Conservation (phyloP, 345 rosid species). For the Kernera saxatilis region DNA sequence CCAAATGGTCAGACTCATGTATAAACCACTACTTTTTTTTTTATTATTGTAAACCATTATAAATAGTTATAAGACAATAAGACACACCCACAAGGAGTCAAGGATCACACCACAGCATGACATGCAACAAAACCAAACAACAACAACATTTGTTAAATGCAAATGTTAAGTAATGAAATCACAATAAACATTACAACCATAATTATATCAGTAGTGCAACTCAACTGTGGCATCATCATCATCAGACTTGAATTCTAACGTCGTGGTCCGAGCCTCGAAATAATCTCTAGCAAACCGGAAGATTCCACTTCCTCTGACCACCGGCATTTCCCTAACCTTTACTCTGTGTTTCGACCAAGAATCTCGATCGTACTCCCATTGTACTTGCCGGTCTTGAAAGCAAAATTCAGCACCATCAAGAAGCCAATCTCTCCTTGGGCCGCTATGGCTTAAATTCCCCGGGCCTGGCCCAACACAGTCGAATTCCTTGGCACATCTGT, state of each 20-base stretch:
- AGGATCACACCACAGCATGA: not conserved
- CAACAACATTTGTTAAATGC: not conserved
- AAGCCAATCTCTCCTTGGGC: constrained; percentile 26
- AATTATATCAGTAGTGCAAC: constrained; percentile 30
- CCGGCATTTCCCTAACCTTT: constrained; percentile 44
- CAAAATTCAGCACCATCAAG: constrained; percentile 39
- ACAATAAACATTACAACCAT: not conserved
- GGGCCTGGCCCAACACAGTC: constrained; percentile 30
- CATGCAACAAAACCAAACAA: not conserved
- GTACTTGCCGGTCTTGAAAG: constrained; percentile 33
- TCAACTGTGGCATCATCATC: constrained; percentile 32
- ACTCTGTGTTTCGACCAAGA: constrained; percentile 36
- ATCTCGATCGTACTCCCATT: constrained; percentile 36
- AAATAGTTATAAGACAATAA: not conserved
- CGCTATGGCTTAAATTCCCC: constrained; percentile 33
- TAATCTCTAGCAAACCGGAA: constrained; percentile 52
- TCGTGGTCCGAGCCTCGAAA: constrained; percentile 35
- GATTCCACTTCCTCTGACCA: constrained; percentile 51
- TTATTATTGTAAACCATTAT: not conserved
- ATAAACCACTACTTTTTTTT: not conserved
- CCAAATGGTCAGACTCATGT: not conserved
- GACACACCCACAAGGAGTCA: not conserved
- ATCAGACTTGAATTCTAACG: not conserved
- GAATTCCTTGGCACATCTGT: constrained; percentile 5
- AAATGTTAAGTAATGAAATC: not conserved